These are phyloP conservation scores for Endocarpon pusillum DNA, from an alignment of 495 filamentous ascomycete genomes.

Conservation along the genomic window DNA sequence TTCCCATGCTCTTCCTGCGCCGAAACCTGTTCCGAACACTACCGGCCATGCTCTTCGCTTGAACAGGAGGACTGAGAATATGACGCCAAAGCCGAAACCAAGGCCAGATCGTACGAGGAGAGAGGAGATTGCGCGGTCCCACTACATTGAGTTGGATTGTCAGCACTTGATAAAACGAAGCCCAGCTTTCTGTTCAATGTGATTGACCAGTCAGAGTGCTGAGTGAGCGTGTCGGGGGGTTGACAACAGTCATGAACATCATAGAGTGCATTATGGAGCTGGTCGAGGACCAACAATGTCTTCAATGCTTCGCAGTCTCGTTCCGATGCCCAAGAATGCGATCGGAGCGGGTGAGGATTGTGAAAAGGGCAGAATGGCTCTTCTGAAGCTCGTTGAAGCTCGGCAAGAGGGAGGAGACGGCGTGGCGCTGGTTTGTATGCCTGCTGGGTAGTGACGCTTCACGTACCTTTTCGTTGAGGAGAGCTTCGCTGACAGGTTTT, in stretches of 20 bases:
- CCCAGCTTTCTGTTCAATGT: no score
- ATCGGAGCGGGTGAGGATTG: neutral
- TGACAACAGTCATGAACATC: no score
- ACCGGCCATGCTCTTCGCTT: conserved; percentile 94
- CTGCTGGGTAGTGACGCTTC: no score
- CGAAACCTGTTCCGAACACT: conserved; percentile 81
- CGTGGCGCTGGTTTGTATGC: no score
- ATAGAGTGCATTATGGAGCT: neutral
- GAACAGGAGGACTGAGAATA: conserved; percentile 96
- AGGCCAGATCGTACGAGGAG: conserved; percentile 87
- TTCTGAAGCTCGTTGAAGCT: no score
- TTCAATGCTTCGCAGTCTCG: neutral
- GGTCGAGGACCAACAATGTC: neutral
- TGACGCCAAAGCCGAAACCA: conserved; percentile 86
- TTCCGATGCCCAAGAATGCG: conserved; percentile 1
- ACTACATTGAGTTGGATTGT: conserved; percentile 53
- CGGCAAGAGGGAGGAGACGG: no score
- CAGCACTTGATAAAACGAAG: no score
- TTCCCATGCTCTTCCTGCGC: conserved; percentile 89
- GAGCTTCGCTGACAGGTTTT: conserved; percentile 80
- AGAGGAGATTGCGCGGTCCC: conserved; percentile 94
- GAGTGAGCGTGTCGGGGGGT: no score
- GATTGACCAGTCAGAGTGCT: no score
- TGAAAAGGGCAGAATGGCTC: neutral
- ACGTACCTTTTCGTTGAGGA: conserved; percentile 87